A percentile compares a stretch with the other conserved stretches of the same genome.
Evolutionary conservation across 371 early-diverging fungal species (phyloP).

Genomic region (Apophysomyces ossiformis): DNA sequence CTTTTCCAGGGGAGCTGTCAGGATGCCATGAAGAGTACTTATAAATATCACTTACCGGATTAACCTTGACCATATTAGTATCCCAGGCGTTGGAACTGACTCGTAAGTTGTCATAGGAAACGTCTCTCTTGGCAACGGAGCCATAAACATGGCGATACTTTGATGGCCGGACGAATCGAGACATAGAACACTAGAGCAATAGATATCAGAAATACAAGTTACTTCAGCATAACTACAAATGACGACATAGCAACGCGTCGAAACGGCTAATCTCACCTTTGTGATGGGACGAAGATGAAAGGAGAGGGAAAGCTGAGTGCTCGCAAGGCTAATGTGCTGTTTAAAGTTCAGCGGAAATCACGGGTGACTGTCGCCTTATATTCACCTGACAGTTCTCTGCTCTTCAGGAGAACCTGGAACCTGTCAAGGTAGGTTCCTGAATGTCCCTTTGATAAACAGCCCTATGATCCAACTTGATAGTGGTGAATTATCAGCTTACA

Average conservation of each 20-base stretch:
- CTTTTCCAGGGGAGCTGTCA: constrained; percentile 29
- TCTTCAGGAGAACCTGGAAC: too few relatives aligned
- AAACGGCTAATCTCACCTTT: neutral
- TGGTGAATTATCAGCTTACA: too few relatives aligned
- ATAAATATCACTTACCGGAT: constrained; percentile 71
- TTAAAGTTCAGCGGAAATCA: too few relatives aligned
- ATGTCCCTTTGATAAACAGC: too few relatives aligned
- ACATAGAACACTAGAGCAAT: constrained; percentile 45
- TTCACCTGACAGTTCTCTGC: too few relatives aligned
- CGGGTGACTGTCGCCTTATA: too few relatives aligned
- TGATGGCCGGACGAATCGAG: constrained; percentile 79
- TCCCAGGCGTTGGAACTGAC: constrained; percentile 95
- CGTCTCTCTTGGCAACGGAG: constrained; percentile 86
- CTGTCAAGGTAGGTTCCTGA: too few relatives aligned
- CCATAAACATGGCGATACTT: constrained; percentile 96
- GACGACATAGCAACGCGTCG: neutral
- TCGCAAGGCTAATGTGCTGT: too few relatives aligned
- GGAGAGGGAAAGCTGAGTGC: constrained; percentile 3
- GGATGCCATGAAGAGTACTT: constrained; percentile 1
- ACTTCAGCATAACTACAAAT: neutral
- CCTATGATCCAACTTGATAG: too few relatives aligned
- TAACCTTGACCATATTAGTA: constrained; percentile 93
- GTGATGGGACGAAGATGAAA: constrained; percentile 10
- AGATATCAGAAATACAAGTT: neutral
- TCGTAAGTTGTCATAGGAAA: constrained; percentile 93